phyloP scores from a whole-genome alignment of 768 basidiomycete species.

The Mycena haematopus region DNA sequence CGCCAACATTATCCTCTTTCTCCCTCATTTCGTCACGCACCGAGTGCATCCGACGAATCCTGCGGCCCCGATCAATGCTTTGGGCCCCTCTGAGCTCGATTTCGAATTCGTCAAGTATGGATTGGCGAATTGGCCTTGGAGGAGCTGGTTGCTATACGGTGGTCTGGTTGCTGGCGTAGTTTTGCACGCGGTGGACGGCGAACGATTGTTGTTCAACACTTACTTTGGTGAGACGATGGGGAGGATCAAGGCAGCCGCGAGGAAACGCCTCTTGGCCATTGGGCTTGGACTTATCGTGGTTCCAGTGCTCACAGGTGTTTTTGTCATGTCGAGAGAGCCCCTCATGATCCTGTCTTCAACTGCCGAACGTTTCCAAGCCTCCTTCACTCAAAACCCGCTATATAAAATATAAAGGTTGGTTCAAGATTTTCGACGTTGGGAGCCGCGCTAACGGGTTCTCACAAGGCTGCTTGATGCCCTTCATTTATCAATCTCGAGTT shows the following conservation, averaged over 20 bases:
- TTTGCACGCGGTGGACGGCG: constrained; percentile 71
- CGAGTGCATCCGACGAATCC: constrained; percentile 59
- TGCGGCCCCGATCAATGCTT: constrained; percentile 54
- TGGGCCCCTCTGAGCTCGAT: constrained; percentile 81
- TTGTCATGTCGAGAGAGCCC: constrained; percentile 61
- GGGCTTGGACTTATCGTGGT: constrained; percentile 46
- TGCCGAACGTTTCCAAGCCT: constrained; percentile 56
- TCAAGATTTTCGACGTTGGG: background rate
- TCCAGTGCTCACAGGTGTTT: constrained; percentile 65
- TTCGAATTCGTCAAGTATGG: constrained; percentile 85
- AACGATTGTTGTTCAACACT: constrained; percentile 55
- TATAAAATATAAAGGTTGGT: constrained; percentile 49
- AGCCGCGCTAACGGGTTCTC: background rate
- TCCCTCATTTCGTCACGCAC: constrained; percentile 77
- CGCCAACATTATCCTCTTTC: constrained; percentile 56
- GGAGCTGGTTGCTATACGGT: constrained; percentile 67
- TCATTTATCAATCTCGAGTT: too few relatives aligned
- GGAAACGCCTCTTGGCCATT: constrained; percentile 37
- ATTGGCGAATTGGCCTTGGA: constrained; percentile 64
- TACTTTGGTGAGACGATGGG: constrained; percentile 45
- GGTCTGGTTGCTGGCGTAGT: constrained; percentile 62
- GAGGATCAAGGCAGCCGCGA: constrained; percentile 29
- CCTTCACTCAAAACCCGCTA: constrained; percentile 51
- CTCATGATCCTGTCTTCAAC: constrained; percentile 60
- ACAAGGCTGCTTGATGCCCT: too few relatives aligned